Evolutionary conservation across 805 yeast genomes (phyloP).

Genomic region (Sugiyamaella chiloensis): DNA sequence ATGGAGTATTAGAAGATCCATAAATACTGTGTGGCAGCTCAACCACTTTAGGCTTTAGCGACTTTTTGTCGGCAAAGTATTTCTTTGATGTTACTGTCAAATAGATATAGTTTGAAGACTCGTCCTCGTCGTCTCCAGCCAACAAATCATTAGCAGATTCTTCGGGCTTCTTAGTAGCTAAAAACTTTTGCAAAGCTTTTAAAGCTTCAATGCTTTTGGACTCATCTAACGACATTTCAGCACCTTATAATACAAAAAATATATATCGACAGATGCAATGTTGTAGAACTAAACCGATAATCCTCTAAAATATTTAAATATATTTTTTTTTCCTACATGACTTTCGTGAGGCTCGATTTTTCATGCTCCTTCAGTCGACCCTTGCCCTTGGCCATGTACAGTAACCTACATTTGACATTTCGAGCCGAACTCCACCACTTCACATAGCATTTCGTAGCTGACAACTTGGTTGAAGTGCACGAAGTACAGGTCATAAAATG

Average conservation of each 20-base stretch:
- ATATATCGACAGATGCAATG: no score
- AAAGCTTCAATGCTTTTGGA: slow-evolving; percentile 33
- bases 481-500: no score
- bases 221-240: slow-evolving; percentile 27
- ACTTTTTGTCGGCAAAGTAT: slow-evolving; percentile 56
- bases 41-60: slow-evolving; percentile 42
- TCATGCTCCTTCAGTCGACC: no score
- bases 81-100: slow-evolving; percentile 65
- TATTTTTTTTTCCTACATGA: neutral
- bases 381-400: no score
- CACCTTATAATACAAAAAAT: neutral
- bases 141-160: slow-evolving; percentile 39
- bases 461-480: no score
- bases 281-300: no score
- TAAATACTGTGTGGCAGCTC: slow-evolving; percentile 45
- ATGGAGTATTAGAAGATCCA: slow-evolving; percentile 25
- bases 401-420: no score
- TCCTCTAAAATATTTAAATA: no score
- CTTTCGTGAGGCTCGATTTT: neutral
- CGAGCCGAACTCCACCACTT: no score
- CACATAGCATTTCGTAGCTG: no score
- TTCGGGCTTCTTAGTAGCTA: slow-evolving; percentile 30
- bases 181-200: slow-evolving; percentile 61
- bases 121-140: slow-evolving; percentile 59
- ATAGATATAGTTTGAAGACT: slow-evolving; percentile 45